phyloP scores from a whole-genome alignment of 2,329 filamentous ascomycete species.

The Cladosporium sp. region DNA sequence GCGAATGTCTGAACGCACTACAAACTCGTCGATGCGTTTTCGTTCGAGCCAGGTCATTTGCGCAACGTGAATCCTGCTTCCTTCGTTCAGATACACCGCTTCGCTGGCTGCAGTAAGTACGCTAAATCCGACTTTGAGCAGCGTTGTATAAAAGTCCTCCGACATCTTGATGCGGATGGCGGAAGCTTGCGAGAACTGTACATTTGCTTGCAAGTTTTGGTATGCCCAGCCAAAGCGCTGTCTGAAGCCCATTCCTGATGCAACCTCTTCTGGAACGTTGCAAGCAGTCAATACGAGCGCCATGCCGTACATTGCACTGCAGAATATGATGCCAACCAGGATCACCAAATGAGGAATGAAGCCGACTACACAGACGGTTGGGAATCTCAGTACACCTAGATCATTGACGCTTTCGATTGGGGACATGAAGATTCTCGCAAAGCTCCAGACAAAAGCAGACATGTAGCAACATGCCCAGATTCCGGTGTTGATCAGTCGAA shows the following conservation, averaged over 20 bases:
- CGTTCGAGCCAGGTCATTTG: constrained; percentile 89
- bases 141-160: constrained; percentile 93
- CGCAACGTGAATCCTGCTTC: constrained; percentile 71
- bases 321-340: constrained; percentile 73
- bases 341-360: constrained; percentile 95
- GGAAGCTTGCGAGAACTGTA: constrained; percentile 69
- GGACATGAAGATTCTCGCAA: constrained; percentile 49
- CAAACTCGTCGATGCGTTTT: constrained; percentile 74
- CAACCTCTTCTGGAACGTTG: constrained; percentile 58
- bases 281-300: constrained; percentile 76
- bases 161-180: constrained; percentile 76
- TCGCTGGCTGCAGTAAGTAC: constrained; percentile 92
- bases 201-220: constrained; percentile 87
- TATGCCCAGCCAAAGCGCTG: constrained; percentile 73
- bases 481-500: constrained; percentile 81
- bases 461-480: constrained; percentile 93
- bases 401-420: constrained; percentile 62
- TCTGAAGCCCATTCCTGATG: constrained; percentile 48
- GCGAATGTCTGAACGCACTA: constrained; percentile 41
- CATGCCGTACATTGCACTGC: constrained; percentile 73
- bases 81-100: constrained; percentile 93
- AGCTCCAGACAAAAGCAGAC: constrained; percentile 77
- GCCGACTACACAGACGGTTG: constrained; percentile 90
- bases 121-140: constrained; percentile 83
- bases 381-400: constrained; percentile 76